Conservation (phyloP, 305 asterid genomes). For the Euphrasia arctica region DNA sequence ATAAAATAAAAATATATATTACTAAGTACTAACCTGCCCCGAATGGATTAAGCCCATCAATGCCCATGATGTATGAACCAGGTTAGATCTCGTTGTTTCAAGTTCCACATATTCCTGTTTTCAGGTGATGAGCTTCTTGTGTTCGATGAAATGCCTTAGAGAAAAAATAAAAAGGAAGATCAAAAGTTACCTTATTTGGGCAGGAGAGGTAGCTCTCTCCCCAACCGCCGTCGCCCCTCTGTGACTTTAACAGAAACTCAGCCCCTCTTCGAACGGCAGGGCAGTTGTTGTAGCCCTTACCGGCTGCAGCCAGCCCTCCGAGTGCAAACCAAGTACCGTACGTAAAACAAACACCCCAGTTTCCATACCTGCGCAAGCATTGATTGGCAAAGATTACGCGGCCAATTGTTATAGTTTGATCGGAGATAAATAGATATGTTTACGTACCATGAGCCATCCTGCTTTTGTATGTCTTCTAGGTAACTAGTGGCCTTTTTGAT, state of each 20-base stretch:
- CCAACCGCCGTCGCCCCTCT: conserved; percentile 85
- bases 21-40: conserved; percentile 53
- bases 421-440: neutral
- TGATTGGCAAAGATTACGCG: neutral
- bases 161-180: neutral
- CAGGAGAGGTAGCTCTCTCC: conserved; percentile 96
- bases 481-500: conserved; percentile 51
- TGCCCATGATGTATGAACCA: conserved; percentile 96
- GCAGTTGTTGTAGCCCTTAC: conserved; percentile 56
- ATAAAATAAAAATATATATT: neutral
- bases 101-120: conserved; percentile 66
- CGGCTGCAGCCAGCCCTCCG: conserved; percentile 75
- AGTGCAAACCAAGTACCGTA: conserved; percentile 95
- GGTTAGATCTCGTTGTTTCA: conserved; percentile 65
- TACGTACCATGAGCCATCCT: conserved; percentile 85
- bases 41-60: conserved; percentile 88
- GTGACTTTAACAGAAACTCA: conserved; percentile 55
- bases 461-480: conserved; percentile 63
- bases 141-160: neutral
- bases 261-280: conserved; percentile 61
- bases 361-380: conserved; percentile 59
- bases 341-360: conserved; percentile 93
- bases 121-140: neutral
- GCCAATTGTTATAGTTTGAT: neutral
- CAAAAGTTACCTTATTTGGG: conserved; percentile 59